phyloP scores from a whole-genome alignment of 768 basidiomycete species.

The Termitomyces sp. region DNA sequence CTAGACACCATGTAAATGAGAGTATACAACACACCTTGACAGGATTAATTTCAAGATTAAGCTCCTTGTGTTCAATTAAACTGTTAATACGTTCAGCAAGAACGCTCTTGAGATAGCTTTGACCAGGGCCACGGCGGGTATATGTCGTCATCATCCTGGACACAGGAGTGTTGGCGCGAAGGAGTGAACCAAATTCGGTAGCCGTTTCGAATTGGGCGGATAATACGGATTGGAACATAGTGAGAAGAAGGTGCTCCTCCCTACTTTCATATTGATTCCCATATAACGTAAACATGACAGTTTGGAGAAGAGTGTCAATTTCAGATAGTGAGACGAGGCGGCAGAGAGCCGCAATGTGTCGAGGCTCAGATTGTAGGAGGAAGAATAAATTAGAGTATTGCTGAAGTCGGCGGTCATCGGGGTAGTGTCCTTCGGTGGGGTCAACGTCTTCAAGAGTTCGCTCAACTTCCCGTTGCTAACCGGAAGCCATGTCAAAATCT shows the following conservation, averaged over 20 bases:
- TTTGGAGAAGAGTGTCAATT: conserved; percentile 98
- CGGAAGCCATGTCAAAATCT: conserved; percentile 8
- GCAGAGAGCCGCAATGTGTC: conserved; percentile 94
- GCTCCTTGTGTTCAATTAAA: conserved; percentile 97
- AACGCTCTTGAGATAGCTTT: conserved; percentile 96
- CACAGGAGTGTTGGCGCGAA: conserved; percentile 98
- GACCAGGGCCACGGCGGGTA: conserved; percentile 96
- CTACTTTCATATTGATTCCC: conserved; percentile 98
- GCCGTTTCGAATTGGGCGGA: conserved; percentile 99
- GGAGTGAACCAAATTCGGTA: conserved; percentile 96
- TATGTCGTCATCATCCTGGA: conserved; percentile 99
- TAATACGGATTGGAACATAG: conserved; percentile 99
- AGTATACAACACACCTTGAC: conserved; percentile 62
- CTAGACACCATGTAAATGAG: neutral
- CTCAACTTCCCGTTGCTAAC: conserved; percentile 90
- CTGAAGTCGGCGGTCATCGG: conserved; percentile 90
- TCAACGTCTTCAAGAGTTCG: conserved; percentile 95
- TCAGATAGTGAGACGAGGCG: conserved; percentile 94
- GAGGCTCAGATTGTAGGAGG: conserved; percentile 94
- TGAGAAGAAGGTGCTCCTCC: conserved; percentile 96
- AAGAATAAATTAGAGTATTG: conserved; percentile 99
- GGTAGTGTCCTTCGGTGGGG: conserved; percentile 85
- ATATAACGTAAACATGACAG: conserved; percentile 99
- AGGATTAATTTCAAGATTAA: conserved; percentile 98
- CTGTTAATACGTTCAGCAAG: conserved; percentile 98